Evolutionary conservation across 1,284 basidiomycete species (phyloP).

Genomic region (Leccinum pachyderme): DNA sequence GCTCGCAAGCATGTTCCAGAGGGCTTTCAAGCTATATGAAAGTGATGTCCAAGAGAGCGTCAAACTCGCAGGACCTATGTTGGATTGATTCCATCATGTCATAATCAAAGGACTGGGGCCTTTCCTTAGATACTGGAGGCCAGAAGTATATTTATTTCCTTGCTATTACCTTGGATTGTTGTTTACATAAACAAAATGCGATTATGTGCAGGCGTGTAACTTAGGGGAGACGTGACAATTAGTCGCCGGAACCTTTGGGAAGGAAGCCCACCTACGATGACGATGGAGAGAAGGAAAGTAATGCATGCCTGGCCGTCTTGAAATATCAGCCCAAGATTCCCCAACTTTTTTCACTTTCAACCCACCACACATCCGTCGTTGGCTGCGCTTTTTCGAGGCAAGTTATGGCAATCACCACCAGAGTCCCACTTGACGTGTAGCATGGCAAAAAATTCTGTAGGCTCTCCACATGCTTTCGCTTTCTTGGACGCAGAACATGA

Average conservation of each 20-base stretch:
- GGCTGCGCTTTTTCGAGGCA: constrained; percentile 25
- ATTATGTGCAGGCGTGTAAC: not conserved
- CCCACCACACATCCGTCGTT: constrained; percentile 35
- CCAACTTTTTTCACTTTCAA: constrained; percentile 18
- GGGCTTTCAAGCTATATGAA: constrained; percentile 89
- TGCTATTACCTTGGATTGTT: constrained; percentile 13
- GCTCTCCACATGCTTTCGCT: constrained; percentile 6
- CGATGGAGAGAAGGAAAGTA: constrained; percentile 21
- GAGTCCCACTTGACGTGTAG: constrained; percentile 17
- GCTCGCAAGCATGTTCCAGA: constrained; percentile 89
- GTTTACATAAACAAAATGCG: constrained; percentile 1
- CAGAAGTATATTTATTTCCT: not conserved
- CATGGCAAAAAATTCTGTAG: constrained; percentile 19
- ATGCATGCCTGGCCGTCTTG: constrained; percentile 27
- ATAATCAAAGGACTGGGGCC: not conserved
- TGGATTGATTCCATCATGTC: constrained; percentile 20
- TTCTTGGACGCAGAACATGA: constrained; percentile 20
- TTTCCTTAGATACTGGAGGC: not conserved
- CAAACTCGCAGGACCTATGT: constrained; percentile 69
- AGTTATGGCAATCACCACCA: constrained; percentile 30
- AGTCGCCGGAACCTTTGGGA: too few species aligned
- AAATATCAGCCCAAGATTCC: constrained; percentile 18
- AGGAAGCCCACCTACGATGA: constrained; percentile 20
- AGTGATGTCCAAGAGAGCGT: constrained; percentile 79
- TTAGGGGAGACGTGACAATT: not conserved